Conservation (phyloP, 1,284 basidiomycete genomes). For the Puccinia sorghi region DNA sequence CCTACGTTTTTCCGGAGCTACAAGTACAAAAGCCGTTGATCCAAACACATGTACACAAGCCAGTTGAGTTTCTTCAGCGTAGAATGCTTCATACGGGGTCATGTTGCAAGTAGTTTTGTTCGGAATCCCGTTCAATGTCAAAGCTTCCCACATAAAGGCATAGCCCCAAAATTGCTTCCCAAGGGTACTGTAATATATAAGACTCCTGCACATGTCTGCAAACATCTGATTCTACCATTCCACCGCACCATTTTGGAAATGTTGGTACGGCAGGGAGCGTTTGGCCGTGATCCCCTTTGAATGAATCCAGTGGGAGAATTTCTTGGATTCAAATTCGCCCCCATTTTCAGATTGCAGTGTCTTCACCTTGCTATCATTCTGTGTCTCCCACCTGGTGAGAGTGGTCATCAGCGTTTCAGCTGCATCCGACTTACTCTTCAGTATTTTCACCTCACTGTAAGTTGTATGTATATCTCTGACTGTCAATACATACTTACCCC, state of each 20-base stretch:
- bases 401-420: not conserved
- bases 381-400: not conserved
- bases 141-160: not conserved
- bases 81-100: not conserved
- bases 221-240: not conserved
- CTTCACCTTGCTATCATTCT: not conserved
- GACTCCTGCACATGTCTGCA: not conserved
- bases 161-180: not conserved
- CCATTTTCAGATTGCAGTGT: not conserved
- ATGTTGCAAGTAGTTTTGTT: not conserved
- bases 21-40: not conserved
- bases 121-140: not conserved
- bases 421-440: not conserved
- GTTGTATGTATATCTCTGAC: not conserved
- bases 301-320: not conserved
- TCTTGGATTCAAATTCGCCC: not conserved
- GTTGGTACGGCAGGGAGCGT: not conserved
- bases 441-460: not conserved
- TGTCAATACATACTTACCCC: not conserved
- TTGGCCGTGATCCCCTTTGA: not conserved
- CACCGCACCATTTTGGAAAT: slow-evolving; percentile 4
- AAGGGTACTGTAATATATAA: not conserved
- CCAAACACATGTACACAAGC: not conserved
- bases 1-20: slow-evolving; percentile 1
- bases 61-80: not conserved